These are phyloP conservation scores for Gentiana macrophylla DNA, from an alignment of 257 asterid genomes.

Conservation along the genomic window DNA sequence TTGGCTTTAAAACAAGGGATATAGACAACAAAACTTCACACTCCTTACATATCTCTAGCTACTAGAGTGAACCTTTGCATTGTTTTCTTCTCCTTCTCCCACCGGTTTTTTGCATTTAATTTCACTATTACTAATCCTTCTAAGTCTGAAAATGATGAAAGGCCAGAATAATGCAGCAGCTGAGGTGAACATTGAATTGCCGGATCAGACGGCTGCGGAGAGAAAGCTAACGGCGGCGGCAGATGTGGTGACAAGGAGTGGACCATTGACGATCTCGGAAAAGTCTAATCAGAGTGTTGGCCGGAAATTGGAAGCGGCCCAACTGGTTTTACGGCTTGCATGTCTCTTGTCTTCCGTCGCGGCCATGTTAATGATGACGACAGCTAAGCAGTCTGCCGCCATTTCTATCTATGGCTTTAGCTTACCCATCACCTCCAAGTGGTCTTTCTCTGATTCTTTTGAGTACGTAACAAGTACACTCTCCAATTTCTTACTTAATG, in stretches of 20 bases:
- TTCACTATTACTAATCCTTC: not conserved
- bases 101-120: too few species aligned
- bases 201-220: slow-evolving; percentile 30
- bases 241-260: slow-evolving; percentile 25
- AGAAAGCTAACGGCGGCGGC: not conserved
- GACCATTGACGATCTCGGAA: slow-evolving; percentile 10
- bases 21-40: too few species aligned
- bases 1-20: too few species aligned
- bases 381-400: slow-evolving; percentile 59
- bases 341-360: slow-evolving; percentile 52
- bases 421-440: slow-evolving; percentile 65
- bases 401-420: slow-evolving; percentile 66
- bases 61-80: too few species aligned
- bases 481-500: not conserved
- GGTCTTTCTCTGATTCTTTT: slow-evolving; percentile 81
- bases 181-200: slow-evolving; percentile 49
- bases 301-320: slow-evolving; percentile 39
- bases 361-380: slow-evolving; percentile 51
- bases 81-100: too few species aligned
- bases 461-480: slow-evolving; percentile 25
- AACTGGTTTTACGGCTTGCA: slow-evolving; percentile 29
- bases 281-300: slow-evolving; percentile 2
- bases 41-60: too few species aligned
- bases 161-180: slow-evolving; percentile 15
- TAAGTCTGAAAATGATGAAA: slow-evolving; percentile 17